These are phyloP conservation scores for Saccharomycopsis sp. DNA, from an alignment of 805 yeast genomes.

Conservation along the genomic window DNA sequence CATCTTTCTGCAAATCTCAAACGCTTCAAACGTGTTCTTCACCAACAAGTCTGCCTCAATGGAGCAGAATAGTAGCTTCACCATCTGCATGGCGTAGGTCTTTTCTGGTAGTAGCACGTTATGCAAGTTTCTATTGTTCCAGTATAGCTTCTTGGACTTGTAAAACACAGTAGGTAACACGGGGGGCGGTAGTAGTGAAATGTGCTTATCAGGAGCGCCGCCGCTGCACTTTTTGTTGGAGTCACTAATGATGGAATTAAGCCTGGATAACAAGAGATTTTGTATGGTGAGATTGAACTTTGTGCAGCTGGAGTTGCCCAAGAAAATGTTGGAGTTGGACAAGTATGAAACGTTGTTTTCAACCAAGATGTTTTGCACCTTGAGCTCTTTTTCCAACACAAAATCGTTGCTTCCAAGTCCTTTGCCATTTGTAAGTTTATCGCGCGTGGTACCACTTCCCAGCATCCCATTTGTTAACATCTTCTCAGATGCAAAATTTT, in stretches of 20 bases:
- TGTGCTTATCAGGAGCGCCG: too few species aligned
- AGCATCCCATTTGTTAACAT: too few species aligned
- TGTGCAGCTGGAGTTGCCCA: constrained; percentile 12
- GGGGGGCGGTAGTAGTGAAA: constrained; percentile 1
- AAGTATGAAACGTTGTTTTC: constrained; percentile 8
- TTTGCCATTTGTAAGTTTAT: too few species aligned
- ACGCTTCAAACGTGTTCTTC: neutral
- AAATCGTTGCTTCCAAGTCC: too few species aligned
- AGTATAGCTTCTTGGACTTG: constrained; percentile 6
- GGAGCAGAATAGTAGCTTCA: constrained; percentile 1
- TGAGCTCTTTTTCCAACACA: constrained; percentile 11
- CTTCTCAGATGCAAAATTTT: too few species aligned
- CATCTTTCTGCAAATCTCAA: neutral
- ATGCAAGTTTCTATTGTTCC: constrained; percentile 1
- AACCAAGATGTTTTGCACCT: constrained; percentile 6
- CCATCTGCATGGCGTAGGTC: neutral
- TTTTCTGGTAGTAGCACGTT: constrained; percentile 6
- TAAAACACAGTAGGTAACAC: constrained; percentile 8
- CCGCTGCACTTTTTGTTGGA: too few species aligned
- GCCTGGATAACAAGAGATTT: constrained; percentile 4
- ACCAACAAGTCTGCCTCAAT: constrained; percentile 10
- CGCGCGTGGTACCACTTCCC: too few species aligned
- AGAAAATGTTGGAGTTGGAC: constrained; percentile 4
- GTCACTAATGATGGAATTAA: neutral
- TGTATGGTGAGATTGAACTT: constrained; percentile 11